Evolutionary conservation across 345 rosid species (phyloP).

Genomic region (Rhodamnia argentea): DNA sequence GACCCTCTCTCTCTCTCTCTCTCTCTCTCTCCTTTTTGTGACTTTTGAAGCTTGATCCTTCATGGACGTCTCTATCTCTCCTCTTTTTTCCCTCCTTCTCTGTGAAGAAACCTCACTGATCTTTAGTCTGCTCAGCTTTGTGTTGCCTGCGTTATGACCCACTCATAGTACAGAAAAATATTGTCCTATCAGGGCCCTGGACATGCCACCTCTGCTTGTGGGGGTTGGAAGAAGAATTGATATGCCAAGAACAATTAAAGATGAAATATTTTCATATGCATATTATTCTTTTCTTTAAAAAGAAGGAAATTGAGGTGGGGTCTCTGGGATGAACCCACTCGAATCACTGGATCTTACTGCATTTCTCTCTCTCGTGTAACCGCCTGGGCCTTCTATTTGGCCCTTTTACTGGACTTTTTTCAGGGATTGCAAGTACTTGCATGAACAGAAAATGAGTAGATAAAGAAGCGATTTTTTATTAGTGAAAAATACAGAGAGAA

Average conservation of each 20-base stretch:
- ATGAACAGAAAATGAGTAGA: background rate
- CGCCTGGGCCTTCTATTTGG: slow-evolving; percentile 78
- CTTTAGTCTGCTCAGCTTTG: background rate
- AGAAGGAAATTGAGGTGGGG: slow-evolving; percentile 20
- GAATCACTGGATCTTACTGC: slow-evolving; percentile 73
- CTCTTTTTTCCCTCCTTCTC: slow-evolving; percentile 33
- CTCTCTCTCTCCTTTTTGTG: background rate
- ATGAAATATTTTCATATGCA: background rate
- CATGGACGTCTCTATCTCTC: slow-evolving; percentile 32
- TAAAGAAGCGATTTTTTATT: background rate
- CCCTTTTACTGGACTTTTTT: slow-evolving; percentile 29
- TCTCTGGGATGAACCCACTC: slow-evolving; percentile 48
- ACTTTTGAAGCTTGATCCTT: slow-evolving; percentile 23
- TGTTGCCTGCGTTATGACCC: slow-evolving; percentile 13
- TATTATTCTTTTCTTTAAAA: background rate
- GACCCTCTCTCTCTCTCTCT: background rate
- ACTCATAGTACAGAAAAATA: slow-evolving; percentile 31
- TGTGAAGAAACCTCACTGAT: slow-evolving; percentile 59
- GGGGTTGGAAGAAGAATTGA: slow-evolving; percentile 10
- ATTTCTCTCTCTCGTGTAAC: slow-evolving; percentile 46
- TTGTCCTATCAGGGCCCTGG: slow-evolving; percentile 49
- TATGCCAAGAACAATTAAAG: background rate
- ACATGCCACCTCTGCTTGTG: slow-evolving; percentile 14
- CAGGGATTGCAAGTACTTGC: slow-evolving; percentile 22
- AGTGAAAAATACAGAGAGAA: background rate